Percentiles rank a stretch among this genome's conserved stretches.
Evolutionary conservation across 2,329 filamentous ascomycete genomes (phyloP).

Genomic region (Botrytis paeoniae): DNA sequence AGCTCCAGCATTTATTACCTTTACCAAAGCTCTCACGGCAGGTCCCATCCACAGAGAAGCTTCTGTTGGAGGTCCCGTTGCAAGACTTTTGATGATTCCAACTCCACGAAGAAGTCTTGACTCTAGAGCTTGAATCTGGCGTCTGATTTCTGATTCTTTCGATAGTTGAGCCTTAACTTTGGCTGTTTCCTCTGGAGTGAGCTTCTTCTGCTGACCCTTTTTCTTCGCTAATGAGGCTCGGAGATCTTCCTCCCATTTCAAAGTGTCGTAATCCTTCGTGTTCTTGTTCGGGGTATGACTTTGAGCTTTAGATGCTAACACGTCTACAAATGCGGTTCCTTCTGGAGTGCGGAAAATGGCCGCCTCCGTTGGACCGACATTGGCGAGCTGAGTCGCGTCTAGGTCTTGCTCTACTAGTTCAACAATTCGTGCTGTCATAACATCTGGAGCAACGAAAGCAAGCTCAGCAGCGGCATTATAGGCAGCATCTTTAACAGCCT

Average conservation of each 20-base stretch:
- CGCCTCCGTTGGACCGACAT: constrained; percentile 81
- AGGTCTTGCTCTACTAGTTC: constrained; percentile 72
- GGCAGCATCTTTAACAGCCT: constrained; percentile 62
- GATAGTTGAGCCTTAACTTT: constrained; percentile 89
- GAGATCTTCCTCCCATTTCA: constrained; percentile 97
- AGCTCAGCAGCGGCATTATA: constrained; percentile 85
- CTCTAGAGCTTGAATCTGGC: constrained; percentile 66
- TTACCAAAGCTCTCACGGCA: constrained; percentile 70
- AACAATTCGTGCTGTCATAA: constrained; percentile 73
- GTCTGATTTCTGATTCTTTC: constrained; percentile 79
- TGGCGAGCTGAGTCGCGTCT: constrained; percentile 63
- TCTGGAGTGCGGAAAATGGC: constrained; percentile 91
- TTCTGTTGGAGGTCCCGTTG: constrained; percentile 84
- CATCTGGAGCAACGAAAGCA: constrained; percentile 86
- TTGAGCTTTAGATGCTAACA: constrained; percentile 77
- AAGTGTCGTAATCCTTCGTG: constrained; percentile 88
- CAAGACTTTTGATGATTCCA: constrained; percentile 79
- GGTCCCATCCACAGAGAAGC: constrained; percentile 83
- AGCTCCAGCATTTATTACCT: constrained; percentile 75
- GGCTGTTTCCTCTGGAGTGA: constrained; percentile 81
- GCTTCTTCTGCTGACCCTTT: constrained; percentile 86
- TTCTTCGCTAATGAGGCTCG: constrained; percentile 85
- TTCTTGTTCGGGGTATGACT: constrained; percentile 76
- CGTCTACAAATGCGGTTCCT: constrained; percentile 84
- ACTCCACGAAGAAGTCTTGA: constrained; percentile 76